phyloP scores from a whole-genome alignment of 2,329 filamentous ascomycete species.

The Blumeria graminis region DNA sequence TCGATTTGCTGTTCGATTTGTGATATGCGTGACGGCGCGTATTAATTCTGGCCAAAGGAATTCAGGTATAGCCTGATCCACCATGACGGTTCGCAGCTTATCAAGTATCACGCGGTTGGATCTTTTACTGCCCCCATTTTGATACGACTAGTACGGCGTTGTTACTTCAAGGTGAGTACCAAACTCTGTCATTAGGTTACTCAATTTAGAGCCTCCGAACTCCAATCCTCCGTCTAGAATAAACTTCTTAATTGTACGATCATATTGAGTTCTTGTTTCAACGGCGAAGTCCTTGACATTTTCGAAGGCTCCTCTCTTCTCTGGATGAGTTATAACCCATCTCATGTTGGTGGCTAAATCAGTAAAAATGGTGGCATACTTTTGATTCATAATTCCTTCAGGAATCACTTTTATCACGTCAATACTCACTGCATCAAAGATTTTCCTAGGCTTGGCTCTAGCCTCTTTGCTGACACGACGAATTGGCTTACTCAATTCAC shows the following conservation, averaged over 20 bases:
- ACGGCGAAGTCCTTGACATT: neutral
- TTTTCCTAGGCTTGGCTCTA: neutral
- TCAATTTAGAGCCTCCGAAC: neutral
- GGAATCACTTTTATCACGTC: neutral
- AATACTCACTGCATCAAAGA: neutral
- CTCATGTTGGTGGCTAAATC: neutral
- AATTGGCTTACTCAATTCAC: neutral
- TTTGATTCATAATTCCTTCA: neutral
- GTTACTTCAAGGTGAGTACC: slow-evolving; percentile 1
- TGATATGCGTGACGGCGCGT: neutral
- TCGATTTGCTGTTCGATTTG: neutral
- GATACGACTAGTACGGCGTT: neutral
- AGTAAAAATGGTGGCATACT: neutral
- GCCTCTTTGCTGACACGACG: neutral
- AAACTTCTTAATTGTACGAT: neutral
- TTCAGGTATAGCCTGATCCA: neutral
- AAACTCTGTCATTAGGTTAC: neutral
- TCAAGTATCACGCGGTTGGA: neutral
- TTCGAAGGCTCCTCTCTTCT: neutral
- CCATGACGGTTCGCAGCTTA: neutral
- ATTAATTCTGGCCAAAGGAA: neutral
- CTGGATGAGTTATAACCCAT: neutral
- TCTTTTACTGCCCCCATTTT: neutral
- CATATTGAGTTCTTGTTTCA: neutral
- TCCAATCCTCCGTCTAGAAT: neutral